Evolutionary conservation across 192 early-diverging fungal species (phyloP).

Genomic region (Geranomyces michiganensis): DNA sequence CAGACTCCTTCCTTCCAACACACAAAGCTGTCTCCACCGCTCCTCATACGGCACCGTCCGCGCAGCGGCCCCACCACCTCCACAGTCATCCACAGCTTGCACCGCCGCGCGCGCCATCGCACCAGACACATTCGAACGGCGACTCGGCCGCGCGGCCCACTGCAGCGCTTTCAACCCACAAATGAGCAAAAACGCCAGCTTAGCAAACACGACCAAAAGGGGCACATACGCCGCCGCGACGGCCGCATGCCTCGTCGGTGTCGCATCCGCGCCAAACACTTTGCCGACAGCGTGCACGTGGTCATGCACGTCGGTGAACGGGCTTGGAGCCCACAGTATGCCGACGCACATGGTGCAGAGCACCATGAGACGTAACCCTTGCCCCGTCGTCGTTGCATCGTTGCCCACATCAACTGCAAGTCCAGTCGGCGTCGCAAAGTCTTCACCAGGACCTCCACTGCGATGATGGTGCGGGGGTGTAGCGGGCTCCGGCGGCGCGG

Average conservation of each 20-base stretch:
- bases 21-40: slow-evolving; percentile 13
- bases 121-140: no score
- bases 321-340: slow-evolving; percentile 43
- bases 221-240: slow-evolving; percentile 2
- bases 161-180: slow-evolving; percentile 3
- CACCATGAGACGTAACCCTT: slow-evolving; percentile 36
- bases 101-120: neutral
- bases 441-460: no score
- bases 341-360: slow-evolving; percentile 44
- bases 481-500: slow-evolving; percentile 13
- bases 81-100: neutral
- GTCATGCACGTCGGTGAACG: slow-evolving; percentile 30
- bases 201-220: neutral
- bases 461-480: neutral
- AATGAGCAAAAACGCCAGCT: slow-evolving; percentile 20
- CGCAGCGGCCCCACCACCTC: neutral
- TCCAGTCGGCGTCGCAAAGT: no score
- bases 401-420: no score
- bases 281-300: slow-evolving; percentile 36
- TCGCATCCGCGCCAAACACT: slow-evolving; percentile 9
- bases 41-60: neutral
- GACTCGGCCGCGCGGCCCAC: neutral
- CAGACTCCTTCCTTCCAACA: neutral
- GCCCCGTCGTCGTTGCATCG: neutral
- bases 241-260: neutral